phyloP scores from a whole-genome alignment of 75 land plant genomes.

The Selaginella moellendorffii region DNA sequence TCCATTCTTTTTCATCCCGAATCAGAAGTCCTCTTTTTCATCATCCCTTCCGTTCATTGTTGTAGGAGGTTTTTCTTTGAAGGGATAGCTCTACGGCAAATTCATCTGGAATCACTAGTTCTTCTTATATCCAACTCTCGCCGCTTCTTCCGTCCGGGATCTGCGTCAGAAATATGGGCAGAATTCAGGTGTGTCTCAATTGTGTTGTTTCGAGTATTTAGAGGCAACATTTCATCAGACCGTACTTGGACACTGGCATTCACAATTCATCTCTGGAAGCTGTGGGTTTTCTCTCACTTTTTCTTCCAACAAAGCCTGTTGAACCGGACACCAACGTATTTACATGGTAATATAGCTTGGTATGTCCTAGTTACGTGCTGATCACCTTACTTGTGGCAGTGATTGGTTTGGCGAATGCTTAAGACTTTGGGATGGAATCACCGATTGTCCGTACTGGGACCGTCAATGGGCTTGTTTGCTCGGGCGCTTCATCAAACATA shows the following conservation, averaged over 20 bases:
- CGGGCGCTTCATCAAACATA: constrained; percentile 60
- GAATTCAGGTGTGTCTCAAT: constrained; percentile 55
- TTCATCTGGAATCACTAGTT: constrained; percentile 14
- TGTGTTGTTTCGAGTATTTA: constrained; percentile 3
- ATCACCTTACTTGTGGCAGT: constrained; percentile 28
- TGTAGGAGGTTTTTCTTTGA: constrained; percentile 18
- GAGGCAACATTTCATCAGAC: constrained; percentile 26
- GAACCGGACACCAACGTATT: not conserved
- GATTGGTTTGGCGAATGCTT: constrained; percentile 59
- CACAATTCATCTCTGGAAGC: constrained; percentile 93
- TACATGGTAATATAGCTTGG: not conserved
- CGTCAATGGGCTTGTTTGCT: constrained; percentile 70
- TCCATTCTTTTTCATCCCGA: not conserved
- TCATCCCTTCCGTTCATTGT: not conserved
- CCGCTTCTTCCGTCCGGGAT: constrained; percentile 56
- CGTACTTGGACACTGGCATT: constrained; percentile 73
- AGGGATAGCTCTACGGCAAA: constrained; percentile 19
- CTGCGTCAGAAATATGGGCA: constrained; percentile 83
- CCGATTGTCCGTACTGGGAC: constrained; percentile 91
- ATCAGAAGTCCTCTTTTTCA: not conserved
- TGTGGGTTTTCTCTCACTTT: constrained; percentile 68
- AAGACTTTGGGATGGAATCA: constrained; percentile 55
- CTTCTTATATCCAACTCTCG: constrained; percentile 44
- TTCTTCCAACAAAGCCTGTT: constrained; percentile 45
- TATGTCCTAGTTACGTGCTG: not conserved